Evolutionary conservation across 441 rosid species (phyloP), one percentile per base, ranked within the genome.

Genomic region (Bocquillonia castaneifolia): DNA sequence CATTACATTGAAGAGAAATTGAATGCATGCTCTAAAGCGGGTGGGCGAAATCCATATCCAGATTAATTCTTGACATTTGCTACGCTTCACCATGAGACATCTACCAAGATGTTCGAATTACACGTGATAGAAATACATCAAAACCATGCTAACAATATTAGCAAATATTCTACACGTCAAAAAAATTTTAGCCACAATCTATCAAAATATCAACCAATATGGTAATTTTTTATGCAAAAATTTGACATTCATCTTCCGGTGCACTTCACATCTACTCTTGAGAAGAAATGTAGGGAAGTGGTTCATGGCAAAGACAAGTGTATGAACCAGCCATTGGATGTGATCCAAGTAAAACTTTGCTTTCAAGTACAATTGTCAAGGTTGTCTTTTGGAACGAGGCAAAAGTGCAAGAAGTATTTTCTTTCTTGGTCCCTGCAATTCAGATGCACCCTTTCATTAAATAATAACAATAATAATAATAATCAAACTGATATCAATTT

Each of bases 401-500:
- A 81, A 59, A 39, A 90, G 73, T 26, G 98, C 92, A 55, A 83
- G 90, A 67, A 90, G 88, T 65, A 93, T 90, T 82, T 90, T 90
- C 83, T 93, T 93, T 77, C 98, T 84, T 55, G 98, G 97, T 34
- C 98, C 98, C 97, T 93, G 90, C 79, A 76, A 72, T 32, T 61
- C 64, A 65, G 70, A 72, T 10, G 17, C 5, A 26, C 23, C 12
- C 20, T 32, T n/a, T 59, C 47, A 31, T 66, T 37, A 67, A 25
- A 23, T 44, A 56, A 60, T 9, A 36, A 36, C 40, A 36, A 36
- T 36, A 3, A 36, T 36, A 36, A 36, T 36, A 26, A 44, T 13
- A 18, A 26, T 37, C 29, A 4, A 10, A 42, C 9, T n/a, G n/a
- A n/a, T n/a, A n/a, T n/a, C n/a, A n/a, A n/a, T n/a, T n/a, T n/a